These are phyloP conservation scores for Sparassis latifolia DNA, from an alignment of 1,284 basidiomycete species.

Conservation along the genomic window DNA sequence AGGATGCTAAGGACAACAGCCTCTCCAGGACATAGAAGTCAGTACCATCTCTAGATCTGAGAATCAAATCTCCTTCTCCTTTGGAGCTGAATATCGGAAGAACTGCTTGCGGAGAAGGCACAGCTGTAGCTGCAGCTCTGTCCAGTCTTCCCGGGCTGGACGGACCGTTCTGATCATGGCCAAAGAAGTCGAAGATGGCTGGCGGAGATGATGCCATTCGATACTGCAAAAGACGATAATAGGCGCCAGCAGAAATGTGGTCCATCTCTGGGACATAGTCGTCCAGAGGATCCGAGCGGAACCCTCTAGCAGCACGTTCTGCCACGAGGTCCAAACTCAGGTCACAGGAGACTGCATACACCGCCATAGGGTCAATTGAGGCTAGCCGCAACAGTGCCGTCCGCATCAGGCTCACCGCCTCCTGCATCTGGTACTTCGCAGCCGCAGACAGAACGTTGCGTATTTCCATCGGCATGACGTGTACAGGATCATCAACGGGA, in stretches of 20 bases:
- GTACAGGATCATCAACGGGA: slow-evolving; percentile 9
- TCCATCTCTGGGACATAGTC: slow-evolving; percentile 10
- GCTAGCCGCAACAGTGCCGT: too few species aligned
- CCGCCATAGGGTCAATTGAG: too few species aligned
- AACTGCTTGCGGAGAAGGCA: background rate
- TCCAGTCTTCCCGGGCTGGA: background rate
- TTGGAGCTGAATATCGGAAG: background rate
- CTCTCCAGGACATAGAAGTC: slow-evolving; percentile 6
- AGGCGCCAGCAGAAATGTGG: slow-evolving; percentile 6
- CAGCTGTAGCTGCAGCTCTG: background rate
- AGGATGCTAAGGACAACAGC: slow-evolving; percentile 2
- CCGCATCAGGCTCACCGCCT: too few species aligned
- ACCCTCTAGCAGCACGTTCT: background rate
- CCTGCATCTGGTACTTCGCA: slow-evolving; percentile 13
- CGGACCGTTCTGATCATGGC: background rate
- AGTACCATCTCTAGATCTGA: slow-evolving; percentile 4
- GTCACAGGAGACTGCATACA: slow-evolving; percentile 7
- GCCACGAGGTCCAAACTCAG: background rate
- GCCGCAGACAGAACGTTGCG: background rate
- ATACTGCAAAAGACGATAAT: slow-evolving; percentile 6
- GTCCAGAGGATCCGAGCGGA: background rate
- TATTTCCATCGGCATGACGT: background rate
- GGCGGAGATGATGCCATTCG: background rate
- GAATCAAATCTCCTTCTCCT: slow-evolving; percentile 2
- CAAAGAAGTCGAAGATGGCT: background rate